Evolutionary conservation across 805 yeast genomes (phyloP).

Genomic region (Kodamaea fukazawae): DNA sequence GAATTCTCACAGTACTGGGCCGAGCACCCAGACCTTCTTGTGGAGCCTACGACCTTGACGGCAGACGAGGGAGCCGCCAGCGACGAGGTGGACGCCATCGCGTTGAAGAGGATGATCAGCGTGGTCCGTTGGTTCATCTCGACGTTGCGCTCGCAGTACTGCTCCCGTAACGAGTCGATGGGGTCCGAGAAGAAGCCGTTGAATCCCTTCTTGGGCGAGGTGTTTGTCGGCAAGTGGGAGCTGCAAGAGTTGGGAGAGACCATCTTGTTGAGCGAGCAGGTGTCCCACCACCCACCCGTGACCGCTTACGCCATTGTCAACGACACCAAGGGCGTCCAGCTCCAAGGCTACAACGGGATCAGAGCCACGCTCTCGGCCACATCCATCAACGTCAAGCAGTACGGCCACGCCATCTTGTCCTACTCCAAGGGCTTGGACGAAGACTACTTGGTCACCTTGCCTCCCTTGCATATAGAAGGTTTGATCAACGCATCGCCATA

Average conservation of each 20-base stretch:
- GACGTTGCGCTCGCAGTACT: slow-evolving; percentile 88
- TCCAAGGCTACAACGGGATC: slow-evolving; percentile 89
- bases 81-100: slow-evolving; percentile 38
- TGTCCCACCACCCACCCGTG: slow-evolving; percentile 95
- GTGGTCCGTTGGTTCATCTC: slow-evolving; percentile 91
- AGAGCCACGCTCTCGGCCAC: slow-evolving; percentile 77
- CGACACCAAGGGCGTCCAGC: slow-evolving; percentile 60
- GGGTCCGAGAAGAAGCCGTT: slow-evolving; percentile 98
- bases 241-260: slow-evolving; percentile 72
- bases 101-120: slow-evolving; percentile 67
- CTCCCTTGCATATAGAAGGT: slow-evolving; percentile 94
- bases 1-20: slow-evolving; percentile 98
- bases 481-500: slow-evolving; percentile 86
- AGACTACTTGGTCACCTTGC: slow-evolving; percentile 77
- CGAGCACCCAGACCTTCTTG: slow-evolving; percentile 80
- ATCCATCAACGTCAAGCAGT: slow-evolving; percentile 83
- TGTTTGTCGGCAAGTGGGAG: slow-evolving; percentile 86
- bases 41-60: slow-evolving; percentile 61
- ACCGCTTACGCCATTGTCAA: slow-evolving; percentile 88
- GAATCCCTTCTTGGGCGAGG: slow-evolving; percentile 94
- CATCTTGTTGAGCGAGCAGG: slow-evolving; percentile 81
- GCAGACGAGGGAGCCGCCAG: slow-evolving; percentile 37
- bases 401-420: slow-evolving; percentile 80
- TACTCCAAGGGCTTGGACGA: slow-evolving; percentile 58
- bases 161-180: slow-evolving; percentile 84